Percentiles rank a stretch among this genome's conserved stretches.
phyloP scores from a whole-genome alignment of 2,329 filamentous ascomycete species.

The Aspergillus awamori region DNA sequence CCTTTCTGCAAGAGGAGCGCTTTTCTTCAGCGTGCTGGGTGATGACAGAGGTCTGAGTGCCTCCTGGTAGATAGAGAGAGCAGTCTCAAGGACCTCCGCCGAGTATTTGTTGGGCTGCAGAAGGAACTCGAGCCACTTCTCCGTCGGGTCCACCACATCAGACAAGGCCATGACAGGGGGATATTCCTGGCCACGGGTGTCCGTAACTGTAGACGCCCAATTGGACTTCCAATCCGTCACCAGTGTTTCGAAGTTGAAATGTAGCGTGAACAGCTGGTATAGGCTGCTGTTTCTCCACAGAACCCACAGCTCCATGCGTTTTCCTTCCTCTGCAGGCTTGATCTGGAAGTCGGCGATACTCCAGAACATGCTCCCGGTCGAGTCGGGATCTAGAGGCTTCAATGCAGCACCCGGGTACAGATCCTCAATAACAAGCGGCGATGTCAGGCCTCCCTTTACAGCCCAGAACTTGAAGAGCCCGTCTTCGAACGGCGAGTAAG shows the following conservation, averaged over 20 bases:
- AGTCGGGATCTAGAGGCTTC: constrained; percentile 64
- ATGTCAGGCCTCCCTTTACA: constrained; percentile 64
- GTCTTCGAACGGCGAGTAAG: constrained; percentile 83
- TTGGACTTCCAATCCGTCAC: constrained; percentile 63
- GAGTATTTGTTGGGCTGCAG: constrained; percentile 83
- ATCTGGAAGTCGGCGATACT: constrained; percentile 76
- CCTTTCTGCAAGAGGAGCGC: constrained; percentile 69
- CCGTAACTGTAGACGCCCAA: constrained; percentile 72
- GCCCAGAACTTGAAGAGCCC: constrained; percentile 96
- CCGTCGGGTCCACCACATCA: constrained; percentile 70
- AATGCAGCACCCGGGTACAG: constrained; percentile 67
- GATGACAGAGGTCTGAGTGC: constrained; percentile 51
- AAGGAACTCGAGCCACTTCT: constrained; percentile 85
- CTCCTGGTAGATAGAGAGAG: constrained; percentile 77
- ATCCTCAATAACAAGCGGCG: constrained; percentile 66
- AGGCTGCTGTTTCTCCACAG: constrained; percentile 84
- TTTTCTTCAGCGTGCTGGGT: constrained; percentile 49
- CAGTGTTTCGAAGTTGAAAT: constrained; percentile 69
- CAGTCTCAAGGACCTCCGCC: constrained; percentile 76
- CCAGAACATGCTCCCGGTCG: constrained; percentile 74
- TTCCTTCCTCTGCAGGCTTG: constrained; percentile 56
- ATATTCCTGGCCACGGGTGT: constrained; percentile 56
- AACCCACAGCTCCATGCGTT: constrained; percentile 68
- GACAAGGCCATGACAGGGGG: constrained; percentile 63
- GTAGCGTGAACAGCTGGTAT: constrained; percentile 73